Conservation (phyloP, 2,329 filamentous ascomycete genomes). For the Ceratocystis variospora region DNA sequence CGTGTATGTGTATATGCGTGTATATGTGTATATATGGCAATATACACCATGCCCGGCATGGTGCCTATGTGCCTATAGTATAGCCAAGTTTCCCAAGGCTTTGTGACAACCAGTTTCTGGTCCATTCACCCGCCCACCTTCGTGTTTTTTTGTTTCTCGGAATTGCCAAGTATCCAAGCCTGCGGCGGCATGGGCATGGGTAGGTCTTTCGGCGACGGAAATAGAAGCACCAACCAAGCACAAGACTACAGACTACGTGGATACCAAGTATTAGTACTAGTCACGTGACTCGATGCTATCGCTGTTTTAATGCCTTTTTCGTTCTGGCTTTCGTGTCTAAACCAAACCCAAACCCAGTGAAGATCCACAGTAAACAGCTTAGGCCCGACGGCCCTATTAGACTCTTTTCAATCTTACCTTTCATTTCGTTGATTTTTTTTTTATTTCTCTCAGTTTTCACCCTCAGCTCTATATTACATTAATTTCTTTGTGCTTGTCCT, state of each 20-base stretch:
- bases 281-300: not conserved
- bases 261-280: not conserved
- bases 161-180: not conserved
- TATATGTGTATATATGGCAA: not conserved
- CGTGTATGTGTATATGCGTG: not conserved
- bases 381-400: not conserved
- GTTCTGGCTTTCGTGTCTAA: slow-evolving; percentile 12
- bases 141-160: not conserved
- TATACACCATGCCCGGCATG: too few relatives aligned
- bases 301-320: slow-evolving; percentile 2
- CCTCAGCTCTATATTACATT: too few relatives aligned
- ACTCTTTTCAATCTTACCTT: not conserved
- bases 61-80: too few relatives aligned
- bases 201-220: not conserved
- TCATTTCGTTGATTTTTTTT: not conserved
- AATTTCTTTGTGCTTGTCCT: not conserved
- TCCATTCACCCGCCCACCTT: not conserved
- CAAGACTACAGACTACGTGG: not conserved
- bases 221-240: not conserved
- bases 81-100: not conserved
- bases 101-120: not conserved
- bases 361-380: not conserved
- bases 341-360: not conserved
- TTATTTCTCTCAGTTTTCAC: not conserved
- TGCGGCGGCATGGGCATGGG: not conserved